phyloP scores from a whole-genome alignment of 164 flowering plant species.

The Aristolochia fimbriata region DNA sequence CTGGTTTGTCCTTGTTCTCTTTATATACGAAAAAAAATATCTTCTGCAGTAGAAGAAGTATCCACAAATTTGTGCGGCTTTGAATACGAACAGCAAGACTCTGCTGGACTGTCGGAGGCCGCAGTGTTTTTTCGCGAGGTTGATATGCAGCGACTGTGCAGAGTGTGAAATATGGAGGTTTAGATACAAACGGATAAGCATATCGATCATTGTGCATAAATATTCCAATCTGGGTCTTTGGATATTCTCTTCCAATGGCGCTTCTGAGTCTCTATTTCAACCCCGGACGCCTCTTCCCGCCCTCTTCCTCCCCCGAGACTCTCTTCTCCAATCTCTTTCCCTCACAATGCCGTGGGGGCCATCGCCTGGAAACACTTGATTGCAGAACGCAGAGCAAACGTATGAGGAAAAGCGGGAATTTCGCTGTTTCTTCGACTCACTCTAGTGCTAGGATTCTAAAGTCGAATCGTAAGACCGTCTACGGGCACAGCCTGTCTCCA shows the following conservation, averaged over 20 bases:
- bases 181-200: no score
- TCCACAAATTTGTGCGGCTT: no score
- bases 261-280: constrained; percentile 10
- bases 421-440: constrained; percentile 46
- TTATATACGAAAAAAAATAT: no score
- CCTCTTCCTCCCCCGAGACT: no score
- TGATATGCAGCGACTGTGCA: no score
- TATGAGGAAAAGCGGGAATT: constrained; percentile 11
- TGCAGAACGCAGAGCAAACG: constrained; percentile 1
- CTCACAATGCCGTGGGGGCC: constrained; percentile 3
- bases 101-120: no score
- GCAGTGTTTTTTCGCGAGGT: no score
- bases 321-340: not conserved
- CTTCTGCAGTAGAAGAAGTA: no score
- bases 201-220: no score
- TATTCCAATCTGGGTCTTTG: not conserved
- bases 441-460: constrained; percentile 68
- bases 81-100: no score
- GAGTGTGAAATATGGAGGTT: no score
- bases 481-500: constrained; percentile 34
- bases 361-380: not conserved
- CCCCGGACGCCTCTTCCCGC: constrained; percentile 4
- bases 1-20: no score
- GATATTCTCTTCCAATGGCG: constrained; percentile 13
- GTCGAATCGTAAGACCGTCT: constrained; percentile 42